phyloP scores from a whole-genome alignment of 768 basidiomycete genomes.

The Pholiota microspora region DNA sequence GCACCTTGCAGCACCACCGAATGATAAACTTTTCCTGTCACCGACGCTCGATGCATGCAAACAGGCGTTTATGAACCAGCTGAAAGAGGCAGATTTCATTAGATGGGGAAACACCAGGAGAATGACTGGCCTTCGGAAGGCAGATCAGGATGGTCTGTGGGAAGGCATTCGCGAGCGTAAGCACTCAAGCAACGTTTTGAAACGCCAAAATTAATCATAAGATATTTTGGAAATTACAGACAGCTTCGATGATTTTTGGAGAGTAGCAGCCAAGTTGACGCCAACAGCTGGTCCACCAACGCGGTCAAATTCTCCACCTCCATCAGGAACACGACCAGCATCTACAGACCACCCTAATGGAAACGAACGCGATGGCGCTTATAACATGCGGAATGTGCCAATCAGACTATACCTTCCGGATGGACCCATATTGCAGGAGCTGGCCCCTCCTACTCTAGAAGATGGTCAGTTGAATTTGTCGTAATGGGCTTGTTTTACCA shows the following conservation, averaged over 20 bases:
- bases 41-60: conserved; percentile 86
- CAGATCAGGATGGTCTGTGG: conserved; percentile 96
- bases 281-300: conserved; percentile 74
- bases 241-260: conserved; percentile 95
- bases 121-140: conserved; percentile 86
- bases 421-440: conserved; percentile 88
- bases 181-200: conserved; percentile 26
- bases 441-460: conserved; percentile 75
- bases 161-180: conserved; percentile 93
- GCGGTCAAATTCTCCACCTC: conserved; percentile 55
- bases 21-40: conserved; percentile 79
- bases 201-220: conserved; percentile 4
- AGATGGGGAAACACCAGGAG: conserved; percentile 96
- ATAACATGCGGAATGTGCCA: conserved; percentile 85
- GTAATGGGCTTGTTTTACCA: not conserved
- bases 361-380: conserved; percentile 78
- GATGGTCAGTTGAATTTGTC: conserved; percentile 55
- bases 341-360: conserved; percentile 56
- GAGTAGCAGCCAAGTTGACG: conserved; percentile 89
- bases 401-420: conserved; percentile 87
- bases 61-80: conserved; percentile 90
- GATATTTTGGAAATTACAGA: conserved; percentile 47
- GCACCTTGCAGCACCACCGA: conserved; percentile 85
- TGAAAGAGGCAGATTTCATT: conserved; percentile 97
- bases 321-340: conserved; percentile 59